These are phyloP conservation scores for Zygoascus bituminiphila DNA, from an alignment of 805 yeast species.

Conservation along the genomic window DNA sequence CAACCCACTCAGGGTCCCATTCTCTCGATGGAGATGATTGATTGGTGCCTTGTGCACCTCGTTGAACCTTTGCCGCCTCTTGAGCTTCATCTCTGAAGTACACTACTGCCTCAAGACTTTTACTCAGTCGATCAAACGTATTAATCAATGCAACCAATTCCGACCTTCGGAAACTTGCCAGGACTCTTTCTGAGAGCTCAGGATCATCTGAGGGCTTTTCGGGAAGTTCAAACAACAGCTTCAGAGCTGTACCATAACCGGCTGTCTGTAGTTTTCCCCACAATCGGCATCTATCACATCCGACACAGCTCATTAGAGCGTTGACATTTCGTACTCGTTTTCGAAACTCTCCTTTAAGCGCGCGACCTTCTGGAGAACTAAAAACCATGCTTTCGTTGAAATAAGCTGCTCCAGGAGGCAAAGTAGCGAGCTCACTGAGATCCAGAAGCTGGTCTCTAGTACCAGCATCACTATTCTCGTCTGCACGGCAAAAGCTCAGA, in stretches of 20 bases:
- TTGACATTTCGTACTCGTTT: slow-evolving; percentile 81
- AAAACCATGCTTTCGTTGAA: slow-evolving; percentile 47
- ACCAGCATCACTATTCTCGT: slow-evolving; percentile 34
- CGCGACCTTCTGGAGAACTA: slow-evolving; percentile 31
- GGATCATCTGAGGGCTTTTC: slow-evolving; percentile 39
- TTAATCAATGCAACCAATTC: slow-evolving; percentile 87
- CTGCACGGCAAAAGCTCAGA: slow-evolving; percentile 40
- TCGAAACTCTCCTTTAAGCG: slow-evolving; percentile 77
- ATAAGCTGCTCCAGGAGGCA: slow-evolving; percentile 16
- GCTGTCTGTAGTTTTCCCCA: slow-evolving; percentile 98
- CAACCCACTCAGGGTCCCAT: slow-evolving; percentile 42
- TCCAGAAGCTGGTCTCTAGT: slow-evolving; percentile 38
- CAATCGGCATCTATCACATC: slow-evolving; percentile 92
- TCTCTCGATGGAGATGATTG: slow-evolving; percentile 14
- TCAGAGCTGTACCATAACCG: slow-evolving; percentile 95
- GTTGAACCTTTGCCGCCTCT: slow-evolving; percentile 3
- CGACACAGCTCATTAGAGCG: slow-evolving; percentile 95
- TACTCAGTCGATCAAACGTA: slow-evolving; percentile 86
- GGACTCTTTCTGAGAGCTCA: slow-evolving; percentile 40
- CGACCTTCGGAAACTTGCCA: slow-evolving; percentile 55
- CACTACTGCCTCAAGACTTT: slow-evolving; percentile 67
- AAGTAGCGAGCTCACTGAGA: slow-evolving; percentile 28
- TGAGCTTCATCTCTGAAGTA: slow-evolving; percentile 38
- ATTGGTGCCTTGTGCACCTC: slow-evolving; percentile 7
- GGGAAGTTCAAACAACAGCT: slow-evolving; percentile 73